A percentile compares a stretch with the other conserved stretches of the same genome.
Evolutionary conservation across 1,284 basidiomycete genomes (phyloP).

Genomic region (Boletellus deceptivus): DNA sequence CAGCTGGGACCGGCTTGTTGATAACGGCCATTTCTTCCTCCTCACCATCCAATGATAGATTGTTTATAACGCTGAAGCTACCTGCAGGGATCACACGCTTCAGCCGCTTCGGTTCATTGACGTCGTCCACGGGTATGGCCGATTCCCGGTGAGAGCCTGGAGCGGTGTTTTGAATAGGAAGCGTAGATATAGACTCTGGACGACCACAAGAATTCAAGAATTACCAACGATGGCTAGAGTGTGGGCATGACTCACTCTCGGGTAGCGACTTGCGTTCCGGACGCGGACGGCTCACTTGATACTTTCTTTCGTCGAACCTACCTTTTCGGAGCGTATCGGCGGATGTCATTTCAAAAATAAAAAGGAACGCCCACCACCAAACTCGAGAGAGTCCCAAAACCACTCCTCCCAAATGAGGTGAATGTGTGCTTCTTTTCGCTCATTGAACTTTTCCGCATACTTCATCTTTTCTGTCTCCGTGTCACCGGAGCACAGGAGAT

Average conservation of each 20-base stretch:
- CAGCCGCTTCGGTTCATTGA: neutral
- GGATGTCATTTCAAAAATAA: neutral
- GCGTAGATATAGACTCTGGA: conserved; percentile 17
- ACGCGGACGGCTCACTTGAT: conserved; percentile 56
- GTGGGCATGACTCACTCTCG: conserved; percentile 29
- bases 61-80: conserved; percentile 25
- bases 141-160: conserved; percentile 14
- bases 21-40: conserved; percentile 53
- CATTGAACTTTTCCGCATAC: conserved; percentile 68
- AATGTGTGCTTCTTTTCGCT: conserved; percentile 60
- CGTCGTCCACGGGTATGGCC: conserved; percentile 10
- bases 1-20: conserved; percentile 53
- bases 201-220: conserved; percentile 4
- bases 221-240: neutral
- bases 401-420: conserved; percentile 81
- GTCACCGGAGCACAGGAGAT: conserved; percentile 55
- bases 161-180: conserved; percentile 15
- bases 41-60: conserved; percentile 17
- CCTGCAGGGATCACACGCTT: conserved; percentile 13
- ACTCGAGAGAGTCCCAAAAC: conserved; percentile 79
- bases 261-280: conserved; percentile 46
- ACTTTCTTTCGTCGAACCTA: conserved; percentile 51
- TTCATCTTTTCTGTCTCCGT: conserved; percentile 62
- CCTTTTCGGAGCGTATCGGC: conserved; percentile 29
- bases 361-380: conserved; percentile 47